Evolutionary conservation across 1,139 yeast genomes (phyloP).

Genomic region (Zygoascus meyerae): DNA sequence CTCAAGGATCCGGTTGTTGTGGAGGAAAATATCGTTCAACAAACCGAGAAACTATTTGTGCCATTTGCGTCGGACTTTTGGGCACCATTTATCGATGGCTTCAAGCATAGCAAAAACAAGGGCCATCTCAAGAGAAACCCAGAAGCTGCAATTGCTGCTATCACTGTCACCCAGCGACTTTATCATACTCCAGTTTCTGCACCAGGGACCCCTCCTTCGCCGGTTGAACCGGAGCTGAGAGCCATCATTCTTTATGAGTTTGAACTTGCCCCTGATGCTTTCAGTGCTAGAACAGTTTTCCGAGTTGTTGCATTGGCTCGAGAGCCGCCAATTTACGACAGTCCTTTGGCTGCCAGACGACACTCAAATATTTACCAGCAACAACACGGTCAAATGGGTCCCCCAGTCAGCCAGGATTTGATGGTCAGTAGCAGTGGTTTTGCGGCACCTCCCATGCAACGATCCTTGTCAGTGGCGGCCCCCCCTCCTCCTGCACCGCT

Average conservation of each 20-base stretch:
- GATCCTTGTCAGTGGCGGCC: slow-evolving; percentile 8
- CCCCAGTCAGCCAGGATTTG: neutral
- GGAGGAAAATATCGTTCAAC: slow-evolving; percentile 24
- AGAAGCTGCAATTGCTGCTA: slow-evolving; percentile 32
- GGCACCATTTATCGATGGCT: slow-evolving; percentile 36
- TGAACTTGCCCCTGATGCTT: slow-evolving; percentile 32
- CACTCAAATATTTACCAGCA: neutral
- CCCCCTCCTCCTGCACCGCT: slow-evolving; percentile 7
- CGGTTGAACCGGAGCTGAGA: slow-evolving; percentile 17
- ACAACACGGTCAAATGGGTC: neutral
- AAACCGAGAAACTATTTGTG: slow-evolving; percentile 31
- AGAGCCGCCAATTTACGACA: slow-evolving; percentile 9
- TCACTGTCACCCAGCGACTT: slow-evolving; percentile 34
- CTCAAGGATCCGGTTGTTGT: slow-evolving; percentile 27
- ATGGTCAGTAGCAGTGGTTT: slow-evolving; percentile 1
- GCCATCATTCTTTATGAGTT: slow-evolving; percentile 35
- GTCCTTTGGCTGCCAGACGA: slow-evolving; percentile 8
- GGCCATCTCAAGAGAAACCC: slow-evolving; percentile 25
- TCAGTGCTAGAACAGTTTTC: slow-evolving; percentile 34
- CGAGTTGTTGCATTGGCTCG: slow-evolving; percentile 24
- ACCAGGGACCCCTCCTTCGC: neutral
- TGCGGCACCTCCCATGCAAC: slow-evolving; percentile 4
- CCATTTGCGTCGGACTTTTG: slow-evolving; percentile 38
- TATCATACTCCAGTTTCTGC: slow-evolving; percentile 2
- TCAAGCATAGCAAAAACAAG: slow-evolving; percentile 19